Base-by-base conservation (phyloP, 371 early-diverging fungal genomes). In the Circinella minor region DNA sequence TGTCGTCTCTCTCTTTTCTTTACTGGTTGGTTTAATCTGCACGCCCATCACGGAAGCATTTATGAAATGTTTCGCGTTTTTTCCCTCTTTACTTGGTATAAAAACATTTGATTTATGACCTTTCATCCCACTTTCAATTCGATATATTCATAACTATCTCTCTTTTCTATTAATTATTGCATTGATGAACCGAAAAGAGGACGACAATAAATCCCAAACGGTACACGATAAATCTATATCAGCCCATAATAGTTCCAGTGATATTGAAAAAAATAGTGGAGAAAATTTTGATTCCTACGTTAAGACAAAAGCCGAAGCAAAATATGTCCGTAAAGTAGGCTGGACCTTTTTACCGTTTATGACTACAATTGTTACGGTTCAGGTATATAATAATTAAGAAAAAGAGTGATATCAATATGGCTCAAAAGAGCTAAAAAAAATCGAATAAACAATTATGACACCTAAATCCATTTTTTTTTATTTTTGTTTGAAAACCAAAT, bases 321-420 rank as follows among this genome's bases (percentile, higher is more conserved):
- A 39, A 7, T 67, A 75, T 18, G 46, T 78, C 11, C 67, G 74
- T 57, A 81, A 76, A 55, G 48, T 81, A n/a, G 74, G 74, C 48
- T 73, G 64, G 61, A 76, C 43, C 5, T 63, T 78, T 10, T 57
- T 81, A 5, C 81, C 81, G 3, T 18, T 76, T 4, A 62, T 78
- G 15, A 68, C 74, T 46, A 49, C 65, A 14, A 74, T 78, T 46
- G 61, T 78, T 14, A 74, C 76, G 38, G 74, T 77, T 38, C 80
- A 77, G 65, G 80, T 77, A 74, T 43, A 43, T 43, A 43, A 57
- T 34, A 34, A 17, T 57, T 15, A n/a, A 17, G 3, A 17, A 51
- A 51, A 51, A 51, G 5, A 51, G 51, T n/a, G 2, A 27, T 27
- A 27, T 27, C 51, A 51, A 6, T 51, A 14, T 51, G 8, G 1